Evolutionary conservation across 352 stramenopile genomes (phyloP).

Genomic region (Globisporangium cystogenes): DNA sequence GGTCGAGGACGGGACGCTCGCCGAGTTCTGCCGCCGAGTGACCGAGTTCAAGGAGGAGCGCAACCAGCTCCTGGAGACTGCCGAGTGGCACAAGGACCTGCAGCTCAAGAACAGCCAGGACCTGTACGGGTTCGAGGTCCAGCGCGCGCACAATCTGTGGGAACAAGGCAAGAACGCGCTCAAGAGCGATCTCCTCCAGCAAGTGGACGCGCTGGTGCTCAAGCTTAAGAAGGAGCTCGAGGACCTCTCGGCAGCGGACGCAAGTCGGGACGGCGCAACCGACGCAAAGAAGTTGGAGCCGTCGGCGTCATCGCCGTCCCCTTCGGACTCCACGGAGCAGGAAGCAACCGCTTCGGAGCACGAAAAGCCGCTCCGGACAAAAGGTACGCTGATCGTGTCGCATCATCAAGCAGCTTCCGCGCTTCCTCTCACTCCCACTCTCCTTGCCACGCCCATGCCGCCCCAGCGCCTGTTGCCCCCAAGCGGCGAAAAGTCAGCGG

Average conservation of each 20-base stretch:
- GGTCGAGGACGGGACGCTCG: constrained; percentile 76
- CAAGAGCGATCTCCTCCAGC: constrained; percentile 44
- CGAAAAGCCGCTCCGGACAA: constrained; percentile 5
- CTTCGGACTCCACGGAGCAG: constrained; percentile 6
- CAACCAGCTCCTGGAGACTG: constrained; percentile 62
- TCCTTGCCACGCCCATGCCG: background rate
- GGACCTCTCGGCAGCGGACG: constrained; percentile 21
- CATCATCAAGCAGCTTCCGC: too few species aligned
- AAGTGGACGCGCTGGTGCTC: constrained; percentile 35
- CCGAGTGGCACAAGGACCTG: constrained; percentile 76
- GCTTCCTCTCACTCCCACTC: background rate
- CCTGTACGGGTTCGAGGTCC: constrained; percentile 72
- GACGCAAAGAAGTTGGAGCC: background rate
- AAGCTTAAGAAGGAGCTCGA: constrained; percentile 49
- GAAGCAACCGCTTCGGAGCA: constrained; percentile 7
- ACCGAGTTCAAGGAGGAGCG: constrained; percentile 81
- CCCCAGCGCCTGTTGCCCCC: constrained; percentile 11
- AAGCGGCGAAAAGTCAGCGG: constrained; percentile 48
- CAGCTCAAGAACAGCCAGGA: constrained; percentile 83
- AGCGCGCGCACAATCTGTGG: constrained; percentile 65
- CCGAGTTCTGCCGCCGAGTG: constrained; percentile 78
- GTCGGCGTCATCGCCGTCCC: constrained; percentile 1
- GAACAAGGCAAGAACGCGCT: constrained; percentile 49
- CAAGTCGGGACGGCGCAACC: background rate
- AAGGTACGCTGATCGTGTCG: background rate